Conservation (phyloP, 75 land plant species). For the Sequoiadendron giganteum region DNA sequence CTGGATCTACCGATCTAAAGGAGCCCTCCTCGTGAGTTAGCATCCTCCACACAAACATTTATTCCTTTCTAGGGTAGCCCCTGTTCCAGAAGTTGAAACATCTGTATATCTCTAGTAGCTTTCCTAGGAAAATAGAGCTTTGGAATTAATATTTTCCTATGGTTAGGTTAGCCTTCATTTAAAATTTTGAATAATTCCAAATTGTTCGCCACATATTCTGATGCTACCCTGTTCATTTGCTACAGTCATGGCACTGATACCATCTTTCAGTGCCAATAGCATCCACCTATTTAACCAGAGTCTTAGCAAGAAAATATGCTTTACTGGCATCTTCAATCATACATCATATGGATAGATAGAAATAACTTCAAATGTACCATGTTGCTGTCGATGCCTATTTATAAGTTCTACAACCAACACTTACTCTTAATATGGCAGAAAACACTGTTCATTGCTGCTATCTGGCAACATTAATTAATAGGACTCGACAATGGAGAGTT, state of each 20-base stretch:
- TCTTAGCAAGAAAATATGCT: background rate
- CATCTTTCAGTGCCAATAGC: background rate
- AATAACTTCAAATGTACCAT: background rate
- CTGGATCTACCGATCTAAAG: background rate
- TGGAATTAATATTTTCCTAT: background rate
- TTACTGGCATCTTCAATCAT: background rate
- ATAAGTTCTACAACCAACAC: no score
- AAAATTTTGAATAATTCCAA: no score
- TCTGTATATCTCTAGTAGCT: background rate
- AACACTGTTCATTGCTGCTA: no score
- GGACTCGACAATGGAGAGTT: no score
- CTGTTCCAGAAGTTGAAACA: no score
- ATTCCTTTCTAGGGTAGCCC: no score
- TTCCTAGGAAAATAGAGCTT: background rate
- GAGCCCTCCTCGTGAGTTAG: background rate
- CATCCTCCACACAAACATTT: background rate
- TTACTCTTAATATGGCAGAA: no score
- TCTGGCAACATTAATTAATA: no score
- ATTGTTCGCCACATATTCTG: no score
- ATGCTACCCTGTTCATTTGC: background rate
- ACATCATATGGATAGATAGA: background rate
- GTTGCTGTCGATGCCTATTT: background rate
- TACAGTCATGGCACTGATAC: no score
- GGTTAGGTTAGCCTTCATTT: no score
- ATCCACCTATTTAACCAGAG: background rate